phyloP scores from a whole-genome alignment of 768 basidiomycete species.

The Phylloporus scabripes region DNA sequence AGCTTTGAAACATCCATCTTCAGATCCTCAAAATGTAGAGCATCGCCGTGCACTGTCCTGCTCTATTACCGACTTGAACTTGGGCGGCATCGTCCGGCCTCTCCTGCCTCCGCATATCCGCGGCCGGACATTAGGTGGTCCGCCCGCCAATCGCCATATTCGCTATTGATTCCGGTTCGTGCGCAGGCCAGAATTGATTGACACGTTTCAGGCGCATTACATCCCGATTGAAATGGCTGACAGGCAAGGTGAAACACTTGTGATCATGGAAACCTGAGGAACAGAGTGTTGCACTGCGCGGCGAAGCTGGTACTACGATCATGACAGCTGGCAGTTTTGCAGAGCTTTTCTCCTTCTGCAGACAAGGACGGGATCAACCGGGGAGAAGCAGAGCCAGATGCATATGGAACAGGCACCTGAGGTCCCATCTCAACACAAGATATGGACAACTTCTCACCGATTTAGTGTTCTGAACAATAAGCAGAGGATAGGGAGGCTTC shows the following conservation, averaged over 20 bases:
- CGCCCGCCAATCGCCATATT: conserved; percentile 10
- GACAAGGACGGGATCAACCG: background rate
- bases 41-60: background rate
- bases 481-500: background rate
- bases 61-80: background rate
- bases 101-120: conserved; percentile 15
- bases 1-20: background rate
- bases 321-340: conserved; percentile 8
- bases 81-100: background rate
- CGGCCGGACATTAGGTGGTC: conserved; percentile 1
- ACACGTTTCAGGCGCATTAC: conserved; percentile 26
- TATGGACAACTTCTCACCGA: conserved; percentile 1
- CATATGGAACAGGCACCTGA: conserved; percentile 17
- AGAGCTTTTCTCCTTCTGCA: background rate
- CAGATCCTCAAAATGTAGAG: too few relatives aligned
- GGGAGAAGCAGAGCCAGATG: background rate
- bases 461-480: background rate
- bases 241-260: conserved; percentile 14
- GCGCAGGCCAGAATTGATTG: conserved; percentile 8
- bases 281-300: too few relatives aligned
- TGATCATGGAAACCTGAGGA: conserved; percentile 17
- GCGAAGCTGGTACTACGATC: background rate
- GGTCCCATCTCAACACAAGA: conserved; percentile 11
- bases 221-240: conserved; percentile 11
- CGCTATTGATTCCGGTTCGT: conserved; percentile 4